These are phyloP conservation scores for Ilyonectria sp. DNA, from an alignment of 2,329 filamentous ascomycete species.

Conservation along the genomic window DNA sequence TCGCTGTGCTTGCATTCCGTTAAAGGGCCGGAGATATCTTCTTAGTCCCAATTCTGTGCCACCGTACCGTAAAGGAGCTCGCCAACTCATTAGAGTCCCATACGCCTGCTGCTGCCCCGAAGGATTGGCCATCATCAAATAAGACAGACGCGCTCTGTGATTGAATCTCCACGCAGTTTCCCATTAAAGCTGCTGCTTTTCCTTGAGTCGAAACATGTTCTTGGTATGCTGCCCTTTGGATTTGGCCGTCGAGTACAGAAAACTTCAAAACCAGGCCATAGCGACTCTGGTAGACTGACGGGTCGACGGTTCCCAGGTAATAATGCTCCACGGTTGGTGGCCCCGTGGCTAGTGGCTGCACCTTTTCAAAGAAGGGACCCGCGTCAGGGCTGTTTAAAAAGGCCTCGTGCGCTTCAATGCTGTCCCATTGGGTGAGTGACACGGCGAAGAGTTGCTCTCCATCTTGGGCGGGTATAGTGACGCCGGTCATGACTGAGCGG, in stretches of 20 bases:
- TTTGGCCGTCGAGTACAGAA: background rate
- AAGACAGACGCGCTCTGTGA: background rate
- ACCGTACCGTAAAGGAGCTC: background rate
- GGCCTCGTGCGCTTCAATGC: slow-evolving; percentile 8
- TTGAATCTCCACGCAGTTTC: background rate
- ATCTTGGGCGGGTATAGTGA: background rate
- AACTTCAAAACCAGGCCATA: slow-evolving; percentile 10
- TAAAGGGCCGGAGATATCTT: slow-evolving; percentile 1
- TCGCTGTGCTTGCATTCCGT: background rate
- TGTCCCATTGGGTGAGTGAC: slow-evolving; percentile 17
- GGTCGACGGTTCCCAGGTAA: background rate
- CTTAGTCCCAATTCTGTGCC: slow-evolving; percentile 10
- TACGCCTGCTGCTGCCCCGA: background rate
- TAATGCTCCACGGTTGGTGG: slow-evolving; percentile 15
- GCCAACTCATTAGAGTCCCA: background rate
- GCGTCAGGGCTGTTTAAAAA: slow-evolving; percentile 17
- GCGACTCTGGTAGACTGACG: background rate
- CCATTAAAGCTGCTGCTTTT: background rate
- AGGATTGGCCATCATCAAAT: background rate
- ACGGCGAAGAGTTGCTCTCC: background rate
- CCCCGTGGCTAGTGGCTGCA: background rate
- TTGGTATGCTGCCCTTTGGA: background rate
- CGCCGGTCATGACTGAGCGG: slow-evolving; percentile 7
- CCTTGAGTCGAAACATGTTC: background rate
- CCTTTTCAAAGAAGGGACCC: slow-evolving; percentile 10